These are phyloP conservation scores for Luvunga scandens DNA, from an alignment of 345 rosid genomes.

Conservation along the genomic window DNA sequence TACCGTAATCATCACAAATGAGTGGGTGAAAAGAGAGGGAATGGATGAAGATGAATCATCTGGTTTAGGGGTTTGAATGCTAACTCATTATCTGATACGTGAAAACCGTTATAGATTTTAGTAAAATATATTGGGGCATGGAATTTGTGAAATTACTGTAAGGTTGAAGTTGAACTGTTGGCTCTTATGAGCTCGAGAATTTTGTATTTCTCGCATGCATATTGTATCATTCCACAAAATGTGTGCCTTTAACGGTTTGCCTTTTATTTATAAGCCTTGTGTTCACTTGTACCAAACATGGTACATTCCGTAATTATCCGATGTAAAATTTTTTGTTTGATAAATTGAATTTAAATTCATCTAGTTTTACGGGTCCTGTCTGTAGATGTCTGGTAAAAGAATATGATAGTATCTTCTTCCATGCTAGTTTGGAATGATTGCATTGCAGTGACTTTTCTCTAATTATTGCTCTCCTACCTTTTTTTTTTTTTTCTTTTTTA, in stretches of 20 bases:
- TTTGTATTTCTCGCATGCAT: background rate
- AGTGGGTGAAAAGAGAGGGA: too few relatives aligned
- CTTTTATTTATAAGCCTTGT: background rate
- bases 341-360: background rate
- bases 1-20: too few relatives aligned
- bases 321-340: background rate
- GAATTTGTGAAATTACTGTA: too few relatives aligned
- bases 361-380: background rate
- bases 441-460: background rate
- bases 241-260: background rate
- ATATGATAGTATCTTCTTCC: background rate
- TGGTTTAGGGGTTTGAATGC: background rate
- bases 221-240: too few relatives aligned
- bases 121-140: background rate
- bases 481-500: too few relatives aligned
- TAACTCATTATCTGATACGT: background rate
- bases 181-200: background rate
- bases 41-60: too few relatives aligned
- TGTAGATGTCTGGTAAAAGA: background rate
- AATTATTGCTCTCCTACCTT: too few relatives aligned
- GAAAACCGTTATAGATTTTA: background rate
- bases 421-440: background rate
- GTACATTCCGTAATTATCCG: too few relatives aligned
- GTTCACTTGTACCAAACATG: too few relatives aligned
- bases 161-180: background rate